Evolutionary conservation across 768 basidiomycete genomes (phyloP), one percentile per base, ranked within the genome.

Genomic region (Naganishia friedmannii): DNA sequence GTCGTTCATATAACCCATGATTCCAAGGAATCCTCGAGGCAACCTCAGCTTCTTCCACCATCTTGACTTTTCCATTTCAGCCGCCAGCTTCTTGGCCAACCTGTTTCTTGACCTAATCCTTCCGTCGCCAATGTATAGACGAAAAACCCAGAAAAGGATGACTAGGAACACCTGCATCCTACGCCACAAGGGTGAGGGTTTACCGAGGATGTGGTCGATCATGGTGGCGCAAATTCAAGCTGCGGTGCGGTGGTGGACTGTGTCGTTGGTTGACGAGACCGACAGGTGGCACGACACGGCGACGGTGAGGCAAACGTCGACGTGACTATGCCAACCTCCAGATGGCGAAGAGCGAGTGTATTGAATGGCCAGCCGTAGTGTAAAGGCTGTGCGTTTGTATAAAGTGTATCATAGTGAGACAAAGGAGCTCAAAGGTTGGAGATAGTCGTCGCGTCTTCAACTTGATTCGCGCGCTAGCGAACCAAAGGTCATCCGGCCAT

Each of bases 181-280:
- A 80, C 92, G 93, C 89, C 92, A 93, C n/a, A 88, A 87, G 13
- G 90, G 88, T 78, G 85, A 93, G 1, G 94, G 94, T 28, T 89
- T 87, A 58, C 94, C 94, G 5, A 92, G 82, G 46, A 97, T 81
- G 78, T 96, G 92, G 84, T 97, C 94, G 78, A 97, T 91, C 94
- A 98, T 98, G 10, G n/a, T 57, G 66, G 32, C 21, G 48, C 13
- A 29, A 56, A 19, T 17, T 29, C 45, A 66, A 23, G 6, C 48
- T n/a, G 3, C 34, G 6, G 3, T 3, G 12, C 4, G 3, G n/a
- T 5, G n/a, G 23, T 7, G 23, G 48, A 26, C 48, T 51, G n/a
- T 51, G n/a, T 51, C 23, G 48, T 21, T n/a, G n/a, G 23, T 21
- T 51, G 48, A n/a, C 23, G 48, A 26, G 6, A 51, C 21, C 23